A percentile compares a stretch with the other conserved stretches of the same genome.
These are phyloP conservation scores for Whalleya microplaca DNA, from an alignment of 2,329 filamentous ascomycete species.

Conservation along the genomic window DNA sequence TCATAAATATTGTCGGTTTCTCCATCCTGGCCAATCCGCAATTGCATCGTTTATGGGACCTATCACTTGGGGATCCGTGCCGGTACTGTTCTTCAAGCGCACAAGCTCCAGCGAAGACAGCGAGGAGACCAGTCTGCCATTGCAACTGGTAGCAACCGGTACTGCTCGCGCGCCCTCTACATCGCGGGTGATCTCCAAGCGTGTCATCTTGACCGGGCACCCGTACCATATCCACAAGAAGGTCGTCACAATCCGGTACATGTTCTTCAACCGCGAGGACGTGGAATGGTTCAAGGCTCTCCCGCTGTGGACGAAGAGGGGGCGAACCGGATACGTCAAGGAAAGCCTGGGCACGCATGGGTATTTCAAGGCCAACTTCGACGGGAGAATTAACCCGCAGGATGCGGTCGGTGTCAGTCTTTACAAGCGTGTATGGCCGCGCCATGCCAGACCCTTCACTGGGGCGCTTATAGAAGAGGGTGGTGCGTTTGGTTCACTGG, in stretches of 20 bases:
- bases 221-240: slow-evolving; percentile 99
- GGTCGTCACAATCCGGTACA: slow-evolving; percentile 95
- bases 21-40: slow-evolving; percentile 88
- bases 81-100: slow-evolving; percentile 83
- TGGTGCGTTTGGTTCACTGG: slow-evolving; percentile 24
- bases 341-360: slow-evolving; percentile 94
- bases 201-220: slow-evolving; percentile 90
- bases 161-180: slow-evolving; percentile 80
- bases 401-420: slow-evolving; percentile 90
- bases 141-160: slow-evolving; percentile 82
- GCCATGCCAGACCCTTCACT: slow-evolving; percentile 59
- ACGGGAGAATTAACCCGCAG: slow-evolving; percentile 92
- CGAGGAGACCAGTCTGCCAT: slow-evolving; percentile 49
- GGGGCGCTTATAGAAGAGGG: slow-evolving; percentile 47
- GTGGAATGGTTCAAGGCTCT: slow-evolving; percentile 98
- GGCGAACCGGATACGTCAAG: slow-evolving; percentile 88
- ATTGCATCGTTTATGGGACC: slow-evolving; percentile 90
- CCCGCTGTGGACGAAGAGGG: slow-evolving; percentile 90
- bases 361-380: slow-evolving; percentile 99
- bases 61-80: slow-evolving; percentile 90
- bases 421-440: slow-evolving; percentile 85
- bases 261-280: slow-evolving; percentile 98
- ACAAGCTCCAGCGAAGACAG: slow-evolving; percentile 49
- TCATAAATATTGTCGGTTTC: slow-evolving; percentile 91
- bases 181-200: slow-evolving; percentile 86